phyloP scores from a whole-genome alignment of 257 asterid genomes.

The Rehmannia glutinosa region DNA sequence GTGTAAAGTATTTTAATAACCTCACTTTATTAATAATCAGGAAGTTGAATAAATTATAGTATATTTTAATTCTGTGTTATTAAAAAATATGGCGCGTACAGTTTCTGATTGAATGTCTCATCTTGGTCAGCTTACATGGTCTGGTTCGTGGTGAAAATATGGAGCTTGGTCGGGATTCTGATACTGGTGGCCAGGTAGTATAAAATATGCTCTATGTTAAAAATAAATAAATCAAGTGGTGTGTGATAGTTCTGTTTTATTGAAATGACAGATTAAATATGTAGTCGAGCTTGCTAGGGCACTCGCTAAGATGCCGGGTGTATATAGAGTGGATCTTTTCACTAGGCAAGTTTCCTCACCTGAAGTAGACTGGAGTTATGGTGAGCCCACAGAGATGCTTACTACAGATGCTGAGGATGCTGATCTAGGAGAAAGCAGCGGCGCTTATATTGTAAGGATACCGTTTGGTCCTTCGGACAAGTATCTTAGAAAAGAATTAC shows the following conservation, averaged over 20 bases:
- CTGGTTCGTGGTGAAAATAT: constrained; percentile 85
- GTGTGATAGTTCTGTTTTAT: constrained; percentile 40
- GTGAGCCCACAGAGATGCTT: constrained; percentile 85
- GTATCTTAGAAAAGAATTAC: constrained; percentile 59
- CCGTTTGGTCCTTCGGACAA: constrained; percentile 80
- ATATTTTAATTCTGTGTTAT: neutral
- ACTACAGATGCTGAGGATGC: constrained; percentile 50
- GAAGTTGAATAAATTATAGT: too few species aligned
- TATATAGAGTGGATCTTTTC: constrained; percentile 73
- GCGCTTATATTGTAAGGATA: constrained; percentile 70
- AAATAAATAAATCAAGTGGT: neutral
- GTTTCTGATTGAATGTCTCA: too few species aligned
- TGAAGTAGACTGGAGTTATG: constrained; percentile 85
- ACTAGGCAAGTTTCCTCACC: constrained; percentile 81
- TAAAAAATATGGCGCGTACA: neutral
- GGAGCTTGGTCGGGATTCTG: constrained; percentile 96
- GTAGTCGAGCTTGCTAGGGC: constrained; percentile 84
- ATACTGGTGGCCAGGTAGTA: constrained; percentile 85
- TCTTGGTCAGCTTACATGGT: constrained; percentile 69
- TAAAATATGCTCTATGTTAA: neutral
- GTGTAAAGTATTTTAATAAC: too few species aligned
- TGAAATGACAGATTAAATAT: constrained; percentile 55
- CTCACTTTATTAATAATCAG: too few species aligned
- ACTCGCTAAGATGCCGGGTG: constrained; percentile 74
- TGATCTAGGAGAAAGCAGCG: constrained; percentile 69